These are phyloP conservation scores for Trebouxia sp. DNA, from an alignment of 139 green algal species.

Conservation along the genomic window DNA sequence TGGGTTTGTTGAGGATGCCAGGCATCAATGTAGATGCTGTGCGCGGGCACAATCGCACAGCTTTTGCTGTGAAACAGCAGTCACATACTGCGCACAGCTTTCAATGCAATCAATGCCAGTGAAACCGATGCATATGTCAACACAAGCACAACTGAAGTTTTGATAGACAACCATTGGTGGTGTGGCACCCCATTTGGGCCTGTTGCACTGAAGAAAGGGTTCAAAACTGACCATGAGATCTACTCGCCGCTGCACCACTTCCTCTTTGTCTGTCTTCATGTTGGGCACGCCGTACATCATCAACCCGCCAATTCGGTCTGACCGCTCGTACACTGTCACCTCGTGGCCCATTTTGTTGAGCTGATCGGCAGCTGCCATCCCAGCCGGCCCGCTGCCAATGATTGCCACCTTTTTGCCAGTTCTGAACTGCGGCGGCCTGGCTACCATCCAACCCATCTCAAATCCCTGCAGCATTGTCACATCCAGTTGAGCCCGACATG, in stretches of 20 bases:
- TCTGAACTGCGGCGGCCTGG: constrained; percentile 75
- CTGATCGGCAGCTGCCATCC: constrained; percentile 94
- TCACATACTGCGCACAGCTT: too few relatives aligned
- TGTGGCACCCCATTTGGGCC: too few relatives aligned
- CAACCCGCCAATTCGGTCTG: constrained; percentile 90
- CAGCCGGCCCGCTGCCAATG: constrained; percentile 88
- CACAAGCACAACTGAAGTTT: background rate
- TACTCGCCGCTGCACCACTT: constrained; percentile 92
- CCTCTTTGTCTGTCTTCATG: constrained; percentile 97
- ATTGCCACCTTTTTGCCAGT: constrained; percentile 84
- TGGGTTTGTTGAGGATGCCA: too few relatives aligned
- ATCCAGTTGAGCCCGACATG: too few relatives aligned
- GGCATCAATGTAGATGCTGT: too few relatives aligned
- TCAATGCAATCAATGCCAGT: background rate
- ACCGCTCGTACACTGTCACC: constrained; percentile 92
- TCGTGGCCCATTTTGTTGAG: constrained; percentile 94
- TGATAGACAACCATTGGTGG: background rate
- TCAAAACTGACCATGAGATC: constrained; percentile 20
- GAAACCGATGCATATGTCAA: background rate
- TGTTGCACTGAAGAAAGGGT: background rate
- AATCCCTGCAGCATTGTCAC: constrained; percentile 78
- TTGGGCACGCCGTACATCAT: constrained; percentile 98
- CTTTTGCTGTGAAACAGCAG: too few relatives aligned
- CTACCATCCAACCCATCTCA: constrained; percentile 94
- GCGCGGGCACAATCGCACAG: too few relatives aligned